Conservation (phyloP, 257 asterid genomes). For the Petunia secreta region DNA sequence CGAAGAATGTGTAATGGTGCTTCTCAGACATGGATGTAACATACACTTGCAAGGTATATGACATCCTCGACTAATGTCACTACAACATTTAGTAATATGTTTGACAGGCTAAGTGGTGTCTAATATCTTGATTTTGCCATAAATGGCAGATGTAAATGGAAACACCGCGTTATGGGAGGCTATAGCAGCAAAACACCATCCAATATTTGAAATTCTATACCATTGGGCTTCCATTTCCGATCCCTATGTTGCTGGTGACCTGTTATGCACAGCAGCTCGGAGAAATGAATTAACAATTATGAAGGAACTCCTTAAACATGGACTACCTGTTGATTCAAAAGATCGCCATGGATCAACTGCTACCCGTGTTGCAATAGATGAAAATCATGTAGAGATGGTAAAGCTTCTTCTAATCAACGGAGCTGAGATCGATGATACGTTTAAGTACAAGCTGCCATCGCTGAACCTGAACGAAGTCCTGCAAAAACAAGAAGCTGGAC, state of each 20-base stretch:
- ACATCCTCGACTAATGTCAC: constrained; percentile 1
- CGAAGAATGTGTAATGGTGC: constrained; percentile 81
- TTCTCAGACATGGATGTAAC: constrained; percentile 84
- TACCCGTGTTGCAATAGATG: constrained; percentile 55
- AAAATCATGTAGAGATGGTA: constrained; percentile 67
- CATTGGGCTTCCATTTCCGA: constrained; percentile 86
- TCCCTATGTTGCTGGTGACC: constrained; percentile 78
- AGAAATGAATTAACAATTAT: constrained; percentile 52
- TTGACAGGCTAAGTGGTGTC: neutral
- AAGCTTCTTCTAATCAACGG: constrained; percentile 71
- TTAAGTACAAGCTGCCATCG: constrained; percentile 39
- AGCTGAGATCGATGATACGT: constrained; percentile 55
- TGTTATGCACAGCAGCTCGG: constrained; percentile 74
- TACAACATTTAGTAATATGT: neutral
- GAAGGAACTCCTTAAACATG: constrained; percentile 71
- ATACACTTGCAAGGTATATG: constrained; percentile 64
- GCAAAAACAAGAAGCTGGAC: constrained; percentile 63
- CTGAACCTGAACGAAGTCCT: constrained; percentile 50
- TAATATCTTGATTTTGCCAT: constrained; percentile 17
- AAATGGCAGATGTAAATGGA: constrained; percentile 61
- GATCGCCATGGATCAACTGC: constrained; percentile 75
- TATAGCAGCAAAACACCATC: constrained; percentile 61
- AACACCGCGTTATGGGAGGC: constrained; percentile 92
- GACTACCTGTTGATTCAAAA: constrained; percentile 71
- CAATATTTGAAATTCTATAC: constrained; percentile 71